These are phyloP conservation scores for Smittium culicis DNA, from an alignment of 371 early-diverging fungal species.

Conservation along the genomic window DNA sequence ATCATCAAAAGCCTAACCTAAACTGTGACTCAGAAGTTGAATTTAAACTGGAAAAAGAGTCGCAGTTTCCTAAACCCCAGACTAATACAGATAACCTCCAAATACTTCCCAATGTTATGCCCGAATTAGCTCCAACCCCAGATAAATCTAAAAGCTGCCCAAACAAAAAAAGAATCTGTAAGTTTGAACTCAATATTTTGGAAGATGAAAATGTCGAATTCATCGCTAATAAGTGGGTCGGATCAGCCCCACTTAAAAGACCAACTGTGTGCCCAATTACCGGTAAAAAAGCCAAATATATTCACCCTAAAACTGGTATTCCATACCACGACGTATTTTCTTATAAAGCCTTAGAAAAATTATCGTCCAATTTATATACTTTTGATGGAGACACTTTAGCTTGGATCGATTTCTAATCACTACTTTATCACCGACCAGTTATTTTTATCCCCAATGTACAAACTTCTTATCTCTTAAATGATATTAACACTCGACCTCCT, in stretches of 20 bases:
- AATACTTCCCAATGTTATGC: too few relatives aligned
- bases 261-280: constrained; percentile 22
- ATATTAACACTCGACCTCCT: too few relatives aligned
- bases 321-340: constrained; percentile 25
- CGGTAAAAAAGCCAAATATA: constrained; percentile 24
- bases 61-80: too few relatives aligned
- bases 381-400: constrained; percentile 5
- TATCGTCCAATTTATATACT: constrained; percentile 20
- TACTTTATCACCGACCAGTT: too few relatives aligned
- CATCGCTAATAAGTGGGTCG: background rate
- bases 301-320: constrained; percentile 26
- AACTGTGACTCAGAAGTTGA: background rate
- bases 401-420: background rate
- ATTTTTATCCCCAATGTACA: too few relatives aligned
- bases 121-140: too few relatives aligned
- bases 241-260: background rate
- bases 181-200: background rate
- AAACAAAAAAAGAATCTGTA: background rate
- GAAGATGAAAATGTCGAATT: background rate
- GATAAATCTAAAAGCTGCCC: too few relatives aligned
- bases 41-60: background rate
- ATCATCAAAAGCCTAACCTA: background rate
- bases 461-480: too few relatives aligned
- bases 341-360: constrained; percentile 24
- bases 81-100: background rate